Evolutionary conservation across 371 early-diverging fungal species (phyloP), one percentile per base, ranked within the genome.

Genomic region (Gilbertella persicaria): DNA sequence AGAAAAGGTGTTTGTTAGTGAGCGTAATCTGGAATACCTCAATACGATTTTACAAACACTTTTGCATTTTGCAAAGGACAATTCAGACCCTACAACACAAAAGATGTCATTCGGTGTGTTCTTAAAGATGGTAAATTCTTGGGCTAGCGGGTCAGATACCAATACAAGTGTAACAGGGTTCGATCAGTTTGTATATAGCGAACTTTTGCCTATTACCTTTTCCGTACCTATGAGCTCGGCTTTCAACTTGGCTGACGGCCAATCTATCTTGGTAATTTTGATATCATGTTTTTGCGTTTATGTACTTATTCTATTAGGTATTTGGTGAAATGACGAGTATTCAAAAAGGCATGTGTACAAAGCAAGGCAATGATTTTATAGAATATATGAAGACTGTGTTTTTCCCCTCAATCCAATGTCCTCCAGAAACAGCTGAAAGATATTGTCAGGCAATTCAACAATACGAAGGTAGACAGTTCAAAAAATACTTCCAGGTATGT

Each of bases 81-180:
- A 80, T 21, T 74, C 80, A 7, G 93, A 90, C 52, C 75, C 86
- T 7, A 72, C 83, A 21, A 77, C 83, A 12, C 91, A 94, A 68
- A 93, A 90, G 60, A 75, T 89, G 67, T 90, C 95, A 0, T 90
- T 95, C 60, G 88, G 86, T 30, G 82, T 93, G 3, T 70, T 96
- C 40, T 58, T 86, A 47, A 93, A 89, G 68, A 86, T 91, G 54
- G 82, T 93, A 19, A 75, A 80, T 43, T 69, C 88, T 1, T 97
- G 92, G 95, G 92, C 88, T 36, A 74, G 69, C 55, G 60, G 66
- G 44, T 41, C 64, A 45, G 55, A 66, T 54, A 24, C 45, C 30
- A 26, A 39, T 5, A 30, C 29, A 10, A 30, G 23, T 4, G 50
- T 60, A 30, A 16, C 57, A n/a, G 60, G 60, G 16, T 93, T 93